phyloP scores from a whole-genome alignment of 1,284 basidiomycete genomes.

The Leccinum huronense region DNA sequence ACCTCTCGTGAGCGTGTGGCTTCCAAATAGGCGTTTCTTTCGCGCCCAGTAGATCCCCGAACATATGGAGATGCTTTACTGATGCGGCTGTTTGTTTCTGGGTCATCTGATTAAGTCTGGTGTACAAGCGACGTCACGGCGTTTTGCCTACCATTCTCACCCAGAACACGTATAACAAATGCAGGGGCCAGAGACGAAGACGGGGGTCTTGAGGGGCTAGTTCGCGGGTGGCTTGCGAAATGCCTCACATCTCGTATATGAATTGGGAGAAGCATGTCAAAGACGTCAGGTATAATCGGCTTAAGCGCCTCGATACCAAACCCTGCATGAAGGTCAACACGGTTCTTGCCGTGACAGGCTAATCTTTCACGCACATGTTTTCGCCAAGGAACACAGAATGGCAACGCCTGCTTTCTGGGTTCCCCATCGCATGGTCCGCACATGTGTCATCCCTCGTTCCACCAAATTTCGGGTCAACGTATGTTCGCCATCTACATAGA shows the following conservation, averaged over 20 bases:
- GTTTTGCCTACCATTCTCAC: constrained; percentile 5
- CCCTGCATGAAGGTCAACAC: constrained; percentile 1
- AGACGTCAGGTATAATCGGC: constrained; percentile 11
- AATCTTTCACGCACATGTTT: constrained; percentile 11
- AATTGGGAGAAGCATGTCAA: constrained; percentile 14
- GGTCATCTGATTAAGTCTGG: not conserved
- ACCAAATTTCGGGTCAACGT: constrained; percentile 14
- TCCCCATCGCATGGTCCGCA: constrained; percentile 12
- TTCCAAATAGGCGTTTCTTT: constrained; percentile 17
- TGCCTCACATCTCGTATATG: constrained; percentile 1
- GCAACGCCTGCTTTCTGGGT: constrained; percentile 13
- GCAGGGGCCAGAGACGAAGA: constrained; percentile 14
- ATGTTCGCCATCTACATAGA: constrained; percentile 14
- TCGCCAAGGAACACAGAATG: constrained; percentile 17
- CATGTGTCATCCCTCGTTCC: constrained; percentile 14
- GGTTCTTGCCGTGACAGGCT: not conserved
- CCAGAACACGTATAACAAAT: constrained; percentile 16
- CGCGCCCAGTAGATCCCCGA: constrained; percentile 15
- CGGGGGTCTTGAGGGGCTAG: constrained; percentile 5
- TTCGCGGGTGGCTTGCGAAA: not conserved
- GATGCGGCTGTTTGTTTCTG: constrained; percentile 11
- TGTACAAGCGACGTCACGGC: not conserved
- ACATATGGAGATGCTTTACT: constrained; percentile 14
- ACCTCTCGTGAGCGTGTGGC: constrained; percentile 15
- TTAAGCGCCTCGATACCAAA: constrained; percentile 13